Evolutionary conservation across 2,329 filamentous ascomycete genomes (phyloP).

Genomic region (Juglanconis sp.): DNA sequence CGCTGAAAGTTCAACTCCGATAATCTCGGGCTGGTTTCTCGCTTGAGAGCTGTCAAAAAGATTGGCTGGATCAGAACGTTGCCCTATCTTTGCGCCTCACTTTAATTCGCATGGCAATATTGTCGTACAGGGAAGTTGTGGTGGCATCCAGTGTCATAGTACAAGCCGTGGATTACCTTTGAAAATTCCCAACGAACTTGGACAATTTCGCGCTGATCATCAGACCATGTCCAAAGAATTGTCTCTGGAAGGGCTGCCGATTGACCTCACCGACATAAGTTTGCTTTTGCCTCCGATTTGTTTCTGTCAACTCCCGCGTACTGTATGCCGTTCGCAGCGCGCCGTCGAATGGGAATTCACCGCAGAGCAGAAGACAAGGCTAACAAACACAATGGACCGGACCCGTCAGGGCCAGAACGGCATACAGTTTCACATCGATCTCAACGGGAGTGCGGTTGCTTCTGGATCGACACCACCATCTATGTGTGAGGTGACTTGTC

Average conservation of each 20-base stretch:
- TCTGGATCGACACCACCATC: slow-evolving; percentile 8
- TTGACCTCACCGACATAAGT: not conserved
- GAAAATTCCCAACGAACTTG: too few relatives aligned
- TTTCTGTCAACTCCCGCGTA: not conserved
- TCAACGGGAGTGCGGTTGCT: not conserved
- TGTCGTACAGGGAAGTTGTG: not conserved
- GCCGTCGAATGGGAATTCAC: not conserved
- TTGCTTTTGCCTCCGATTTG: not conserved
- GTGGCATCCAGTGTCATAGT: not conserved
- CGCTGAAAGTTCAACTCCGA: not conserved
- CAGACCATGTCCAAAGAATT: not conserved
- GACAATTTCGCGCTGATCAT: too few relatives aligned
- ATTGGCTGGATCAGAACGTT: slow-evolving; percentile 8
- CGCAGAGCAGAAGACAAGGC: not conserved
- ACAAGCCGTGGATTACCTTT: too few relatives aligned
- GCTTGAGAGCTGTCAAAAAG: slow-evolving; percentile 10
- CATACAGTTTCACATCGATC: not conserved
- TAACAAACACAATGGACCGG: not conserved
- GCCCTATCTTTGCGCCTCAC: slow-evolving; percentile 12
- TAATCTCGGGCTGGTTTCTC: slow-evolving; percentile 8
- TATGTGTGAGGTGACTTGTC: not conserved
- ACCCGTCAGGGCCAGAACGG: not conserved
- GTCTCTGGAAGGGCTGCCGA: not conserved
- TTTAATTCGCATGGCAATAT: not conserved
- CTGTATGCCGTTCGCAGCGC: not conserved